phyloP scores from a whole-genome alignment of 1,139 yeast genomes.

The Pichia sp. region DNA sequence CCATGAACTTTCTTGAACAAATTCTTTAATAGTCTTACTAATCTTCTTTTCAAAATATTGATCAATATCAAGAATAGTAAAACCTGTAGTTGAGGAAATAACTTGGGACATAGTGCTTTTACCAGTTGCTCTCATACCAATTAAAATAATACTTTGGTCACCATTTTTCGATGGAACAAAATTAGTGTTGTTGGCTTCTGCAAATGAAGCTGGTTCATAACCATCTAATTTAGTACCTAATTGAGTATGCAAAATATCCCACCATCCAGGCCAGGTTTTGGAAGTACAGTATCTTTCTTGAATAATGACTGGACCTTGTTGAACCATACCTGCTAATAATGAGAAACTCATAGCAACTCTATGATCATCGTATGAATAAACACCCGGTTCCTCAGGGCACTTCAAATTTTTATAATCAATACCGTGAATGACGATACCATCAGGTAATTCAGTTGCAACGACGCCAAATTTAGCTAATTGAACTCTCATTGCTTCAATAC shows the following conservation, averaged over 20 bases:
- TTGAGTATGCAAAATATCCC: slow-evolving; percentile 79
- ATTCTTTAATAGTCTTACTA: slow-evolving; percentile 56
- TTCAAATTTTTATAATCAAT: slow-evolving; percentile 41
- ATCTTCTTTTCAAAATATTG: slow-evolving; percentile 53
- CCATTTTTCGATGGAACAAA: slow-evolving; percentile 31
- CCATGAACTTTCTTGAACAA: slow-evolving; percentile 75
- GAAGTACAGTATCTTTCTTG: slow-evolving; percentile 90
- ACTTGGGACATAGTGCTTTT: slow-evolving; percentile 81
- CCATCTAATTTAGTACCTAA: slow-evolving; percentile 69
- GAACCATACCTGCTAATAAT: slow-evolving; percentile 58
- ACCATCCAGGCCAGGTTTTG: slow-evolving; percentile 99
- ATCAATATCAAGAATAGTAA: slow-evolving; percentile 75
- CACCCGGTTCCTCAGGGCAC: slow-evolving; percentile 53
- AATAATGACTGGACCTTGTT: slow-evolving; percentile 54
- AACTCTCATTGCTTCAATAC: slow-evolving; percentile 90
- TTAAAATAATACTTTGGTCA: slow-evolving; percentile 62
- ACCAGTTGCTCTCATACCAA: slow-evolving; percentile 99
- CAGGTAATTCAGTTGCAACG: slow-evolving; percentile 72
- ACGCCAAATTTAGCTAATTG: slow-evolving; percentile 91
- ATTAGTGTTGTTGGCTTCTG: slow-evolving; percentile 13
- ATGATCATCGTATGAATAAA: slow-evolving; percentile 87
- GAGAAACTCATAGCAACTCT: slow-evolving; percentile 98
- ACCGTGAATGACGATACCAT: slow-evolving; percentile 87
- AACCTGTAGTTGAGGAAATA: slow-evolving; percentile 68
- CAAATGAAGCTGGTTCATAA: slow-evolving; percentile 38